Evolutionary conservation across 2,329 filamentous ascomycete species (phyloP).

Genomic region (Neocucurbitaria cava): DNA sequence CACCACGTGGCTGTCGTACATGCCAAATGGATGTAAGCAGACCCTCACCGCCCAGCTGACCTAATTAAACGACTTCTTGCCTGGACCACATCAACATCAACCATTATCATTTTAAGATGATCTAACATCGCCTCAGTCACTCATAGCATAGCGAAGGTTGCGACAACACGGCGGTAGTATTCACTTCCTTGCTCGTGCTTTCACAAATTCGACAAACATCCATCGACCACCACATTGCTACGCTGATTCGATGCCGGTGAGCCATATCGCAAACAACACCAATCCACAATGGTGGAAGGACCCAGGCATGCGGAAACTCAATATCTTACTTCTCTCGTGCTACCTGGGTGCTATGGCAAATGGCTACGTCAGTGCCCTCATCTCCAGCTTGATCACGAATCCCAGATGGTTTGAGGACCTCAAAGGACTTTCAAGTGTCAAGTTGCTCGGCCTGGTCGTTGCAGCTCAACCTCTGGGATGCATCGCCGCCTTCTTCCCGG

Average conservation of each 20-base stretch:
- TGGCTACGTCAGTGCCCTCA: constrained; percentile 24
- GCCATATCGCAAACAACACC: constrained; percentile 10
- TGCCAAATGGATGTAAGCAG: too few species aligned
- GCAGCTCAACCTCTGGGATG: constrained; percentile 23
- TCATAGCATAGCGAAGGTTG: too few species aligned
- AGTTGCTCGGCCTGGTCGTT: constrained; percentile 17
- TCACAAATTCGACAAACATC: too few species aligned
- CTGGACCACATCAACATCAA: too few species aligned
- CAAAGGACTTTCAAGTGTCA: constrained; percentile 8
- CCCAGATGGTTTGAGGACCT: constrained; percentile 14
- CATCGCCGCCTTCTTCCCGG: constrained; percentile 26
- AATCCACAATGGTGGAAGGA: constrained; percentile 22
- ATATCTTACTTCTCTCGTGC: constrained; percentile 20
- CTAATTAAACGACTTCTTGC: too few species aligned
- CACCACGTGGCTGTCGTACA: too few species aligned
- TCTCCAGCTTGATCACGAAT: constrained; percentile 23
- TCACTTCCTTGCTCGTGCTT: too few species aligned
- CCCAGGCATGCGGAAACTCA: constrained; percentile 19
- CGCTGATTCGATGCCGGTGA: background rate
- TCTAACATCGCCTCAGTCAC: too few species aligned
- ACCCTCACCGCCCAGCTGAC: too few species aligned
- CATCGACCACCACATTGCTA: too few species aligned
- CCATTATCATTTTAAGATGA: too few species aligned
- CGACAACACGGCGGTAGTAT: too few species aligned
- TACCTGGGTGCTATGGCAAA: constrained; percentile 26